These are phyloP conservation scores for Suillus spraguei DNA, from an alignment of 768 basidiomycete species.

Conservation along the genomic window DNA sequence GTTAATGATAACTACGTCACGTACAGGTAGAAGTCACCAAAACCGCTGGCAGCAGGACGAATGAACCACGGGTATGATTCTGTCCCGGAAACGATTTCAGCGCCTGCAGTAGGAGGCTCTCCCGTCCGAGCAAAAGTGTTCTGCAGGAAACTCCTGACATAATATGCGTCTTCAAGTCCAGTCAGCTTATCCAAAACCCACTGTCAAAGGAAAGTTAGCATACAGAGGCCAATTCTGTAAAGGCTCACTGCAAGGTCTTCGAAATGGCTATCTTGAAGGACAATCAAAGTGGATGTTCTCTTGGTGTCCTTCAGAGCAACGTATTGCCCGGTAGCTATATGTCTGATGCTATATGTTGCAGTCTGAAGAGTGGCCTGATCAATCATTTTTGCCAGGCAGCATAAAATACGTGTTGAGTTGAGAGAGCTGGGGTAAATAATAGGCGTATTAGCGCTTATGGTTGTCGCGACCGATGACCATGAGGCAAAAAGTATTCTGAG, in stretches of 20 bases:
- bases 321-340: constrained; percentile 6
- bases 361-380: constrained; percentile 2
- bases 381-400: neutral
- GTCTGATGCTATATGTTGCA: constrained; percentile 4
- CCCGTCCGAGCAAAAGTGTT: constrained; percentile 4
- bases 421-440: neutral
- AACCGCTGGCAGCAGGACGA: constrained; percentile 6
- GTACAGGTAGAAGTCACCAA: constrained; percentile 5
- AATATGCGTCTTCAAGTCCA: neutral
- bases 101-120: neutral
- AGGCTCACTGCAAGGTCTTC: constrained; percentile 6
- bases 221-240: neutral
- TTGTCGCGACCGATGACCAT: neutral
- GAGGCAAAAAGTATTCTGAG: constrained; percentile 1
- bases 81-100: neutral
- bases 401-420: neutral
- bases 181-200: constrained; percentile 5
- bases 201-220: neutral
- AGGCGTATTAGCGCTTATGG: neutral
- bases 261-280: constrained; percentile 3
- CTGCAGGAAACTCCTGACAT: constrained; percentile 5
- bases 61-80: constrained; percentile 8
- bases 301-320: constrained; percentile 5
- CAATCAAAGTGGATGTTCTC: constrained; percentile 1
- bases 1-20: neutral